Evolutionary conservation across 805 yeast genomes (phyloP), one percentile per base, ranked within the genome.

Genomic region (Tetrapisispora nanseiensis): DNA sequence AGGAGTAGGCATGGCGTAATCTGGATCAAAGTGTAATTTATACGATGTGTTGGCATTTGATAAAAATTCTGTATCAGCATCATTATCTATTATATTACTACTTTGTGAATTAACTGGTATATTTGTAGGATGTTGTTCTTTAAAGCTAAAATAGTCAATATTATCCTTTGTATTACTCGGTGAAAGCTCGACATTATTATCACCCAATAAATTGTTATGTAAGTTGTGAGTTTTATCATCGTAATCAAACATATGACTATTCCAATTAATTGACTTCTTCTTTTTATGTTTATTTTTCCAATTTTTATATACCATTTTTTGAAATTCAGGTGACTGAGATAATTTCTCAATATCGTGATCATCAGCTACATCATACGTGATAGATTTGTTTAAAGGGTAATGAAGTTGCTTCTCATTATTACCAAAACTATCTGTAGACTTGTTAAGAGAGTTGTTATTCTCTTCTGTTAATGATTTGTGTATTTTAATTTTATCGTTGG

Each of bases 251-350:
- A 34, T 16, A 20, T 31, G 19, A n/a, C 32, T 12, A n/a, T 40
- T 40, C 42, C 42, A 40, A 21, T 22, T 30, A n/a, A 21, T 34
- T 3, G 21, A 19, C 18, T 28, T 40, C 28, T 19, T 27, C 21
- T 21, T 33, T 19, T 27, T 59, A 12, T 57, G 46, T 37, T 62
- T 59, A 2, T 47, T 51, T 30, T 52, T 60, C 55, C 62, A 58
- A 46, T 52, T 62, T 42, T 50, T 52, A 42, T 59, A 63, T 19
- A 68, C 58, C 51, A 66, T 50, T 39, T 57, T 67, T 41, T 73
- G 78, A 49, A 74, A 71, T 3, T 76, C 71, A n/a, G 76, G 72
- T 1, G 77, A 65, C 39, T 61, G 68, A 1, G 57, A 46, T 9
- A 65, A 31, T 8, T 47, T 40, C 18, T 51, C 41, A 19, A 55